Percentiles rank a stretch among this genome's conserved stretches.
These are phyloP conservation scores for Mortierella sp. DNA, from an alignment of 371 early-diverging fungal genomes.

Conservation along the genomic window DNA sequence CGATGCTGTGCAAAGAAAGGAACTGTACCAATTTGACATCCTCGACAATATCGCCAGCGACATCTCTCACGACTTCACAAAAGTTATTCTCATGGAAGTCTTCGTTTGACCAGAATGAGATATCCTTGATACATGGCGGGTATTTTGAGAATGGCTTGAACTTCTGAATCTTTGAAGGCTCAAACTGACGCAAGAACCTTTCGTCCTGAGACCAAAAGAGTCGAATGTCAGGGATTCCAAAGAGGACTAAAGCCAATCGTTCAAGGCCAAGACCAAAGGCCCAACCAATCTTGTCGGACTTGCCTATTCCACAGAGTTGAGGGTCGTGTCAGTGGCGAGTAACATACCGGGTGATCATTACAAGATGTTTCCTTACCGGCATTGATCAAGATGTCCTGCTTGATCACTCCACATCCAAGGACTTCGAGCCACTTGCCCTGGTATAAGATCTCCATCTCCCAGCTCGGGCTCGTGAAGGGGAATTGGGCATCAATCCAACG, in stretches of 20 bases:
- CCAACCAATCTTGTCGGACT: slow-evolving; percentile 89
- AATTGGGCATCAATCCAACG: slow-evolving; percentile 97
- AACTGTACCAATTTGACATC: slow-evolving; percentile 78
- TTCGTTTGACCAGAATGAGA: slow-evolving; percentile 87
- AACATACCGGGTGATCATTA: neutral
- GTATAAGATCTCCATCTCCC: slow-evolving; percentile 95
- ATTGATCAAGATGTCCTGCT: slow-evolving; percentile 82
- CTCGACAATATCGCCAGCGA: slow-evolving; percentile 94
- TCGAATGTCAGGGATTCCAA: slow-evolving; percentile 95
- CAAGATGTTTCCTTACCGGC: slow-evolving; percentile 60
- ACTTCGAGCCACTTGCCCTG: slow-evolving; percentile 97
- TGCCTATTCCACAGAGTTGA: slow-evolving; percentile 52
- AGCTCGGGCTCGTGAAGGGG: slow-evolving; percentile 96
- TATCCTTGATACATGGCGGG: slow-evolving; percentile 91
- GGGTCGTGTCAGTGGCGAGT: neutral
- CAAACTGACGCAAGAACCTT: slow-evolving; percentile 92
- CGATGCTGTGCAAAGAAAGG: neutral
- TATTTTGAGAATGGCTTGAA: slow-evolving; percentile 88
- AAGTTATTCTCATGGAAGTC: slow-evolving; percentile 92
- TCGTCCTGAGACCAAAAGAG: slow-evolving; percentile 94
- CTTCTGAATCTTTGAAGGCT: slow-evolving; percentile 67
- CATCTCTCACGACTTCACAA: slow-evolving; percentile 91
- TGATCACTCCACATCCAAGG: slow-evolving; percentile 93
- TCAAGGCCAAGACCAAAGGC: slow-evolving; percentile 98
- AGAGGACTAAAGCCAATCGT: slow-evolving; percentile 96